Evolutionary conservation across 768 basidiomycete species (phyloP).

Genomic region (Suillus alpinus): DNA sequence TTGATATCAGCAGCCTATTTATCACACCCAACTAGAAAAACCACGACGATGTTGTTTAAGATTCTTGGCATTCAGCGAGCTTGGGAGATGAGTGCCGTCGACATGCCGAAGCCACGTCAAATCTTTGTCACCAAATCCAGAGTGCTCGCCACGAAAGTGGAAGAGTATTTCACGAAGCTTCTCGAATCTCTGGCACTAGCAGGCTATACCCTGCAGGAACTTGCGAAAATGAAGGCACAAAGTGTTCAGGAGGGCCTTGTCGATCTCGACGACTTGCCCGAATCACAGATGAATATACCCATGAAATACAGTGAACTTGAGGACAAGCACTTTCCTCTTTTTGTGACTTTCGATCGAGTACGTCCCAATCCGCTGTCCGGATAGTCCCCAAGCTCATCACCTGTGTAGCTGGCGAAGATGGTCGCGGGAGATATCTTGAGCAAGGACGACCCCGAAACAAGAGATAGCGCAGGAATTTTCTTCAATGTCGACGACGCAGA

Average conservation of each 20-base stretch:
- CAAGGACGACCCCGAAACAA: constrained; percentile 5
- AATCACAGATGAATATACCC: constrained; percentile 34
- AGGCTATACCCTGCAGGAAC: constrained; percentile 35
- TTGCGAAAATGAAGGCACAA: constrained; percentile 28
- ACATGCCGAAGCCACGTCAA: constrained; percentile 53
- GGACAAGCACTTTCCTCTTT: constrained; percentile 67
- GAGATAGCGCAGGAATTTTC: constrained; percentile 13
- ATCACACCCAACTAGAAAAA: constrained; percentile 47
- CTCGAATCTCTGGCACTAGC: constrained; percentile 41
- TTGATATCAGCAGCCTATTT: neutral
- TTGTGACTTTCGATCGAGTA: constrained; percentile 64
- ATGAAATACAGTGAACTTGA: constrained; percentile 50
- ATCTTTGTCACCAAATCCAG: constrained; percentile 72
- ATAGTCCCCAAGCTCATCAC: neutral
- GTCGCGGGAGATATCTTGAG: constrained; percentile 22
- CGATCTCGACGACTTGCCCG: constrained; percentile 37
- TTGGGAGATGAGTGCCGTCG: constrained; percentile 36
- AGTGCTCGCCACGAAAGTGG: constrained; percentile 65
- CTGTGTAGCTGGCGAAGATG: constrained; percentile 22
- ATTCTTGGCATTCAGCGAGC: constrained; percentile 67
- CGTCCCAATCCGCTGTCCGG: constrained; percentile 7
- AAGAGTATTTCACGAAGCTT: constrained; percentile 59
- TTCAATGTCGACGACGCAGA: constrained; percentile 13
- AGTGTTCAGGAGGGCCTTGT: constrained; percentile 24
- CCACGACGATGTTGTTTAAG: constrained; percentile 74